Evolutionary conservation across 805 yeast species (phyloP), one percentile per base, ranked within the genome.

Genomic region (Suhomyces prunicola): DNA sequence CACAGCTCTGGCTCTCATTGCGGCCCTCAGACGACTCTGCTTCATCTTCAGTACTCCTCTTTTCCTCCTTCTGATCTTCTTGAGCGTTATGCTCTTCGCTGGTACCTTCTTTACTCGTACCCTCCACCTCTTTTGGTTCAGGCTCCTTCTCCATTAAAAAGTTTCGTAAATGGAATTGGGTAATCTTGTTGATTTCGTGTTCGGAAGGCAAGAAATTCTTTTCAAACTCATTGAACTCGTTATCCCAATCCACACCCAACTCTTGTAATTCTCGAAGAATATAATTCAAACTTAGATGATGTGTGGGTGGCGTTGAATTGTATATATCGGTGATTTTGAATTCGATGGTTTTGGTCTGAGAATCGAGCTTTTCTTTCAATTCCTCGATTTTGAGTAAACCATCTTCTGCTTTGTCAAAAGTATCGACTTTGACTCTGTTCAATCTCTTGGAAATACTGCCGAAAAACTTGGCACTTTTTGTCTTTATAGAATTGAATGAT

Each of bases 111-210:
- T 44, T 24, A 17, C n/a, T 15, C 23, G 10, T 17, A 8, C 15
- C 26, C 23, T 2, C 33, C 12, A 10, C 15, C 10, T 27, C 26
- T 7, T 45, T 45, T 41, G 23, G 45, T 45, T 45, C 48, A 4
- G 48, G 17, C 41, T 74, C 69, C 52, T 77, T 78, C 51, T 85
- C 91, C 61, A 82, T 70, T 59, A 93, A 85, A 47, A 92, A 77
- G 58, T 86, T 87, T 55, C 85, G 83, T 61, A 93, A 73, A 64
- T 93, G 98, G 60, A 86, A 86, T 4, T 96, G 88, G 1, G 99
- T 92, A 44, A 94, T 88, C 57, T 90, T 79, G 5, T 96, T 85
- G 59, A 94, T 88, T 77, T 94, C 99, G 62, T 86, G 89, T 67
- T 94, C 98, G 7, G 96, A 84, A 1, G 98, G 98, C 54, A 93